These are phyloP conservation scores for Theileria parva DNA, from an alignment of 169 alveolate genomes.

Conservation along the genomic window DNA sequence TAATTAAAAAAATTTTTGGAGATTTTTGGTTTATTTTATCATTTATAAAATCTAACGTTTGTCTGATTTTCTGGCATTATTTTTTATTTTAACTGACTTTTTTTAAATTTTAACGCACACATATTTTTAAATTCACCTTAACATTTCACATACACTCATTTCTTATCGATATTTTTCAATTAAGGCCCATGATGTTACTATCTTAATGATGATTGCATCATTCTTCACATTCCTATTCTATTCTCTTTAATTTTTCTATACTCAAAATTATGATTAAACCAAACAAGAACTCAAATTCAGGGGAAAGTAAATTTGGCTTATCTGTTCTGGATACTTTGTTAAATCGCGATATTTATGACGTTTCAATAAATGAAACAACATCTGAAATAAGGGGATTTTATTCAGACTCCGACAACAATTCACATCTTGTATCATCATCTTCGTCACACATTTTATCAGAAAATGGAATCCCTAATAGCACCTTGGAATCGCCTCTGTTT, in stretches of 20 bases:
- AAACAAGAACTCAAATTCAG: conserved; percentile 1
- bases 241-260: not conserved
- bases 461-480: not conserved
- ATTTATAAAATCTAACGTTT: not conserved
- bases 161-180: not conserved
- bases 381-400: not conserved
- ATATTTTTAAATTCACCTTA: not conserved
- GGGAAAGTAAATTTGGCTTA: conserved; percentile 15
- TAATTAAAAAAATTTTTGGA: too few relatives aligned
- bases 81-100: not conserved
- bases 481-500: not conserved
- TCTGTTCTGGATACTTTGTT: conserved; percentile 60
- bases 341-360: conserved; percentile 40
- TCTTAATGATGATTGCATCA: not conserved
- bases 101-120: not conserved
- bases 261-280: conserved; percentile 9
- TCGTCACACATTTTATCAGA: conserved; percentile 5
- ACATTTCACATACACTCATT: not conserved
- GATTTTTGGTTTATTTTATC: not conserved
- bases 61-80: not conserved
- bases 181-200: not conserved
- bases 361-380: not conserved
- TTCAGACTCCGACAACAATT: conserved; percentile 9
- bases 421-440: conserved; percentile 5
- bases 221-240: not conserved